phyloP scores from a whole-genome alignment of 148 eudicot genomes.

The Polygonum maritimum region DNA sequence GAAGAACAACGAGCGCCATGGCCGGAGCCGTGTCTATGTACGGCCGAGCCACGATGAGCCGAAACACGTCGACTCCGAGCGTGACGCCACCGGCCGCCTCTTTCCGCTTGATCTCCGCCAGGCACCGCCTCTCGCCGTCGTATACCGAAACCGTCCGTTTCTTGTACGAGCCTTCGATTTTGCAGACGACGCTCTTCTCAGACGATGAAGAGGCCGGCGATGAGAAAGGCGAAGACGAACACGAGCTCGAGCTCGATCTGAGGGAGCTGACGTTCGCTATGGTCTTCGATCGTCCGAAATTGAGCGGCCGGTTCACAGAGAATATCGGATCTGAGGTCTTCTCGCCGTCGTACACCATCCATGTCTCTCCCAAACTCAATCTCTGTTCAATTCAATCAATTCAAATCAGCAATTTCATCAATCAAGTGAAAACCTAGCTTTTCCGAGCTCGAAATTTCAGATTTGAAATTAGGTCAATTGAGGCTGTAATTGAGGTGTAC shows the following conservation, averaged over 20 bases:
- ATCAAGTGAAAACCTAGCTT: neutral
- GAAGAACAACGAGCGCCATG: slow-evolving; percentile 63
- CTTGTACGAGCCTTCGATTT: slow-evolving; percentile 57
- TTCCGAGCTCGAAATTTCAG: neutral
- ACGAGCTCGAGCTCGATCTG: neutral
- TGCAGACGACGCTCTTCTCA: slow-evolving; percentile 22
- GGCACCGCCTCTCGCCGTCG: slow-evolving; percentile 37
- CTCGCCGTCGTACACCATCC: slow-evolving; percentile 57
- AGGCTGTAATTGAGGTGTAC: slow-evolving; percentile 12
- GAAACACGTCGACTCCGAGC: slow-evolving; percentile 54
- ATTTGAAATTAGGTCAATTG: neutral
- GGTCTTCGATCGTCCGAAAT: slow-evolving; percentile 24
- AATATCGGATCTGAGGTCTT: slow-evolving; percentile 29
- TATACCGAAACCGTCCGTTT: slow-evolving; percentile 36
- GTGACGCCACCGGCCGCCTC: slow-evolving; percentile 44
- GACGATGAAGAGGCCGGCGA: neutral
- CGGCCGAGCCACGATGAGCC: slow-evolving; percentile 28
- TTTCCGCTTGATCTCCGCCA: slow-evolving; percentile 59
- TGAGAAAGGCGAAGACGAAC: neutral
- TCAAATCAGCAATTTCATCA: neutral
- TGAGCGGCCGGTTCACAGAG: slow-evolving; percentile 33
- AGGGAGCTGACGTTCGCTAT: slow-evolving; percentile 32
- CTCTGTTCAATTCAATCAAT: slow-evolving; percentile 26
- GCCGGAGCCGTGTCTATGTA: slow-evolving; percentile 35
- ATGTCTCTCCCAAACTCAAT: slow-evolving; percentile 44